Conservation (phyloP, 257 asterid genomes). For the Gentiana straminea region DNA sequence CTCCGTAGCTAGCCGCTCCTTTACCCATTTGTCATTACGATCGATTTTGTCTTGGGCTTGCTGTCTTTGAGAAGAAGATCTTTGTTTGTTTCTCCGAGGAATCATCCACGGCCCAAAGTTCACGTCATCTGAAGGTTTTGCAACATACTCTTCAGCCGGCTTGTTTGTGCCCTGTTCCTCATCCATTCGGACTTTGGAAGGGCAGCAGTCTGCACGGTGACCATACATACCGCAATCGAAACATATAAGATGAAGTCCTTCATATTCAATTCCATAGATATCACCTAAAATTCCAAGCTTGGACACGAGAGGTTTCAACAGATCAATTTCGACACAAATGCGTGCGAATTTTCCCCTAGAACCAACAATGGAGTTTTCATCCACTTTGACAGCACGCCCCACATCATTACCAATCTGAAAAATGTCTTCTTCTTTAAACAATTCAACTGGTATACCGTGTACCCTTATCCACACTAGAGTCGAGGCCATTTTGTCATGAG, state of each 20-base stretch:
- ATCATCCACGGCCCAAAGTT: too few relatives aligned
- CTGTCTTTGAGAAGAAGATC: too few relatives aligned
- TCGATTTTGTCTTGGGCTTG: too few relatives aligned
- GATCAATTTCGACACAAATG: neutral
- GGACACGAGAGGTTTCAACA: neutral
- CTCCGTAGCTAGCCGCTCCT: too few relatives aligned
- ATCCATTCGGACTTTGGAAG: too few relatives aligned
- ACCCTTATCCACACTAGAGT: neutral
- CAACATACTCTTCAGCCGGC: too few relatives aligned
- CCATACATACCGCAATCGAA: neutral
- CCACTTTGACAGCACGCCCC: neutral
- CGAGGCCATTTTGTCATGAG: neutral
- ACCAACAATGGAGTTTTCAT: neutral
- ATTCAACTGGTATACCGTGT: neutral
- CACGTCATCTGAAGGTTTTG: too few relatives aligned
- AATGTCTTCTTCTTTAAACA: neutral
- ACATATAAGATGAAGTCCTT: neutral
- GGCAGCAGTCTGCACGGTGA: neutral
- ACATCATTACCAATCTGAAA: neutral
- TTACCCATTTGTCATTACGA: too few relatives aligned
- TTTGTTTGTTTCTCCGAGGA: too few relatives aligned
- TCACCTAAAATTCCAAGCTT: neutral
- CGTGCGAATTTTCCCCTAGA: neutral
- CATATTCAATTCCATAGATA: neutral
- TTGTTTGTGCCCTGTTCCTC: too few relatives aligned